Base-by-base conservation (phyloP, 331 rosid species). In the Quercus lobata region DNA sequence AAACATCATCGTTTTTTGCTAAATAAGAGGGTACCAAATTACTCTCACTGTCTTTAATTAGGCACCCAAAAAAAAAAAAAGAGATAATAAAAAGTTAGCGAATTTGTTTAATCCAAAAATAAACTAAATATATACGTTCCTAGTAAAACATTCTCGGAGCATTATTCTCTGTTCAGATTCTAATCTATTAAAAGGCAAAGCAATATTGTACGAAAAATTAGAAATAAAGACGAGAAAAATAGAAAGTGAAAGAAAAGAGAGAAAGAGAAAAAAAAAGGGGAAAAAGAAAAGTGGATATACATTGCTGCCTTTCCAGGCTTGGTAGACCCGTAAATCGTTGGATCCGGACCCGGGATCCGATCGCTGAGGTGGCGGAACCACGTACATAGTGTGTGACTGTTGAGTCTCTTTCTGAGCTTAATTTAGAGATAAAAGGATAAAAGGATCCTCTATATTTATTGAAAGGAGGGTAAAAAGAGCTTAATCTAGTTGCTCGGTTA, bases 221-320 rank as follows among this genome's bases (percentile, higher is more conserved):
- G 18, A 69, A 9, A 14, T 12, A 58, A 18, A 25, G 9, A 65
- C 9, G 21, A 35, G 37, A 78, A 10, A 32, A 22, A 55, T n/a
- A 55, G 32, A 15, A 22, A 58, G 25, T 2, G 16, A 34, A 58
- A 78, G 56, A 69, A 37, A 77, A 52, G n/a, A 19, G 19, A 22
- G 9, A 11, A 4, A 52, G 29, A 15, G 57, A 17, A 25, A 41
- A 25, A 25, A 37, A 41, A 9, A 3, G 12, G 44, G 16, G 3
- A 34, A 83, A 76, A 21, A 22, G 0, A 32, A 70, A 72, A 78
- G 92, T 83, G 15, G 46, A 41, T 49, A 49, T 57, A 95, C 98
- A 89, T 95, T 95, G 84, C 94, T 91, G 72, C 98, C 98, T 76
- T 92, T 92, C 98, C 98, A 95, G 15, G 89, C 81, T 84, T 95